Evolutionary conservation across 768 basidiomycete genomes (phyloP), one percentile per base, ranked within the genome.

Genomic region (Daedalea quercina): DNA sequence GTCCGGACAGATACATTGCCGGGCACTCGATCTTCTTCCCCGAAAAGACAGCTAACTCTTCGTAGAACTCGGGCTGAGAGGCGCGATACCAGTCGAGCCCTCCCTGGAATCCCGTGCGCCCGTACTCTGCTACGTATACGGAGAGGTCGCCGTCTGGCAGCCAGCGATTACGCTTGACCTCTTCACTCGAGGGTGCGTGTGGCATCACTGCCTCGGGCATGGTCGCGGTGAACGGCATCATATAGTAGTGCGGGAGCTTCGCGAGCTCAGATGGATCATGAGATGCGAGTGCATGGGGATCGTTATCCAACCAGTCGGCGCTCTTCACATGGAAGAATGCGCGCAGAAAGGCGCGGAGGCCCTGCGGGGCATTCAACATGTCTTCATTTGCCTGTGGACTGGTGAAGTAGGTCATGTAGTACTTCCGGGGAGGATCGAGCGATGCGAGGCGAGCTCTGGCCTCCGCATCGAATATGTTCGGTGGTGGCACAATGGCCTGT

Each of bases 271-370:
- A 40, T 17, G 7, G 31, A 15, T 55, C 34, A 20, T 25, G 41
- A 17, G 57, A 35, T 1, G 67, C 60, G 20, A 82, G 66, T 2
- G 70, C 71, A 35, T 67, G 69, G 0, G 75, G 69, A 4, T 65
- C 55, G 61, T 80, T 79, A 3, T 61, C 61, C 3, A 58, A 53
- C 76, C 77, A 79, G 54, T 80, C 76, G 1, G 73, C 82, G 58
- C 78, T 82, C 66, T 84, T 85, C 55, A 74, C 69, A 63, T 84
- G 78, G 59, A 71, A 79, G 59, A 81, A 82, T 0, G 73, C 72
- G 44, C 78, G 72, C n/a, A 82, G 56, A 57, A 82, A 82, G 1
- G 65, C 60, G 26, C 63, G 72, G 4, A 82, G 63, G 7, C 77
- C 78, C 48, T 70, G 63, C 0, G 76, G 73, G 3, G 76, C 49